Evolutionary conservation across 1,139 yeast species (phyloP).

Genomic region (Eremothecium gossypii): DNA sequence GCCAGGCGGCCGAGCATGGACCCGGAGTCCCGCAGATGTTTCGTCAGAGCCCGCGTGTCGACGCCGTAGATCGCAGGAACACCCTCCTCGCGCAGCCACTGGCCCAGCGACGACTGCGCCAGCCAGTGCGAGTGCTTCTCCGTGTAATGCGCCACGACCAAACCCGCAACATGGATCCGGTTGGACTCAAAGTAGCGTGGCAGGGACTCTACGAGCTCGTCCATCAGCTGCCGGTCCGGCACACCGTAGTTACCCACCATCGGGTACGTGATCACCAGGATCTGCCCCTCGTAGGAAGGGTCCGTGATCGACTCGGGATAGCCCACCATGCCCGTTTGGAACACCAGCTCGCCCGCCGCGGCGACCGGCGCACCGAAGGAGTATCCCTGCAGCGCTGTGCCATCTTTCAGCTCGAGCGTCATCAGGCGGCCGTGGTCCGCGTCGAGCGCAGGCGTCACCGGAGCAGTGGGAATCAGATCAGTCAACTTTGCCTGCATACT

Average conservation of each 20-base stretch:
- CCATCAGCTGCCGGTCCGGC: constrained; percentile 74
- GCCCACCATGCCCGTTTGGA: constrained; percentile 99
- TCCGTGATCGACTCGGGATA: constrained; percentile 99
- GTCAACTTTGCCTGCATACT: constrained; percentile 15
- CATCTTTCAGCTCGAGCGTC: constrained; percentile 89
- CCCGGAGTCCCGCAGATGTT: constrained; percentile 85
- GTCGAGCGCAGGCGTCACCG: constrained; percentile 84
- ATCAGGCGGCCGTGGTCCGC: constrained; percentile 72
- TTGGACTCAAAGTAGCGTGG: constrained; percentile 92
- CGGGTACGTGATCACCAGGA: constrained; percentile 93
- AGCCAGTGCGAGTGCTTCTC: constrained; percentile 91
- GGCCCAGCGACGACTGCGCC: constrained; percentile 85
- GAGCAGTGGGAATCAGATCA: constrained; percentile 44
- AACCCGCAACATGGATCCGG: constrained; percentile 91
- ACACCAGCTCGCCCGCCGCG: constrained; percentile 95
- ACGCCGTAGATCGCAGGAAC: constrained; percentile 97
- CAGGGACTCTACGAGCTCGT: constrained; percentile 62
- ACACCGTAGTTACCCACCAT: constrained; percentile 98
- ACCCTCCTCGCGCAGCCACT: constrained; percentile 86
- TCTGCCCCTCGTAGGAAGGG: constrained; percentile 94
- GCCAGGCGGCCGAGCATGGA: constrained; percentile 83
- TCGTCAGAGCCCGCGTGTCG: constrained; percentile 92
- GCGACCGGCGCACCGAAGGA: constrained; percentile 89
- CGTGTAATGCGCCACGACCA: constrained; percentile 94
- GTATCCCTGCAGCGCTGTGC: constrained; percentile 85